Base-by-base conservation (phyloP, 257 asterid species). In the Asclepias syriaca region DNA sequence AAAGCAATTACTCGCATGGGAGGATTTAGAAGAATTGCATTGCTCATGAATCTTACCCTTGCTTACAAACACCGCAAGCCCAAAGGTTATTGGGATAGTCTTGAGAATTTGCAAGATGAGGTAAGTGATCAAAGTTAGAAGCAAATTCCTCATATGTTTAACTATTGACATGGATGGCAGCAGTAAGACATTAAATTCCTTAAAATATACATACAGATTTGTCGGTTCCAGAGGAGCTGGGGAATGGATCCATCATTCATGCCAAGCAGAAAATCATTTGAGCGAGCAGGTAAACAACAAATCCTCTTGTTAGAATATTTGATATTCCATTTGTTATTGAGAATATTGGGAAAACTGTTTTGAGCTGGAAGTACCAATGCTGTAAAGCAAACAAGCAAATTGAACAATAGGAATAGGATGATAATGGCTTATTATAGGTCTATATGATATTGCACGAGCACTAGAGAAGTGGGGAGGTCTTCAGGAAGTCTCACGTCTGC, bases 391-490 rank as follows among this genome's bases (percentile, higher is more conserved):
- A 27, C 65, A 24, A 61, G 66, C 18, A 29, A 19, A 59, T 11
- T 29, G 32, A 0, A 29, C 32, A 29, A 29, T 29, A 29, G 2
- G 32, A 29, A 0, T 0, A 29, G 32, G 45, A 32, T 32, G 66
- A 60, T 15, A 18, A 55, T 55, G 12, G 22, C n/a, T n/a, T n/a
- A n/a, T 71, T 8, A 40, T 75, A 88, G 97, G 97, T 55, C 97
- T 96, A 1, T 90, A 85, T 10, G 97, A 90, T 84, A 90, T 93
- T 74, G 97, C 97, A 0, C 90, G 97, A 7, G 98, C 97, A 34
- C 77, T 93, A 82, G 97, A 93, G 87, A 93, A 90, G 87, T 93
- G 98, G 98, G 98, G 97, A 73, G 98, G 98, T 70, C 81, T 90
- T 65, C 98, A 90, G 60, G 97, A 93, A 83, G 98, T 93, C 49